Evolutionary conservation across 495 filamentous ascomycete species (phyloP).

Genomic region (Bombardia bombarda): DNA sequence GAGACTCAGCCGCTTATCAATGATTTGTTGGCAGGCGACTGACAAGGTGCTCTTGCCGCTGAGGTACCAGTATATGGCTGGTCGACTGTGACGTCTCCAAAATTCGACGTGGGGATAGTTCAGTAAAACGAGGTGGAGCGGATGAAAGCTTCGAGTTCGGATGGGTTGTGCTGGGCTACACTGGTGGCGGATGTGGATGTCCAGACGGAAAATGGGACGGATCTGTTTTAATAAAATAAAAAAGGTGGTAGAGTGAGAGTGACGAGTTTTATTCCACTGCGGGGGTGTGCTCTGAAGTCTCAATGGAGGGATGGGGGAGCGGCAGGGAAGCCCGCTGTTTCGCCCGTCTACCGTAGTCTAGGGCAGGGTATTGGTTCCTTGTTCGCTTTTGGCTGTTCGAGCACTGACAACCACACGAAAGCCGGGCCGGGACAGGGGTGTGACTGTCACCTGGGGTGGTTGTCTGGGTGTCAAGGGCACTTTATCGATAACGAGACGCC

Average conservation of each 20-base stretch:
- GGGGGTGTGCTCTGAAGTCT: slow-evolving; percentile 17
- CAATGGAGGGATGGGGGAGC: slow-evolving; percentile 16
- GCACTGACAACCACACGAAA: slow-evolving; percentile 5
- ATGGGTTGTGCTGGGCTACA: slow-evolving; percentile 4
- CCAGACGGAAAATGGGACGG: slow-evolving; percentile 13
- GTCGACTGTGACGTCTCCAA: background rate
- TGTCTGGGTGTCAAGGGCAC: background rate
- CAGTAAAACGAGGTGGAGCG: slow-evolving; percentile 2
- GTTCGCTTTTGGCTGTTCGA: background rate
- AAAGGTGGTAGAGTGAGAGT: slow-evolving; percentile 24
- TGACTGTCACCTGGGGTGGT: slow-evolving; percentile 2
- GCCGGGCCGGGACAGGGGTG: slow-evolving; percentile 9
- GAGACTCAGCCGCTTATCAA: slow-evolving; percentile 4
- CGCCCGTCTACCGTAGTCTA: slow-evolving; percentile 5
- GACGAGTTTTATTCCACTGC: slow-evolving; percentile 30
- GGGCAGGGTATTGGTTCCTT: background rate
- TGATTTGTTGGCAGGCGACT: too few relatives aligned
- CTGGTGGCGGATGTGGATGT: slow-evolving; percentile 13
- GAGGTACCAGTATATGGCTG: too few relatives aligned
- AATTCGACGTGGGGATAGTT: background rate
- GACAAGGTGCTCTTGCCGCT: too few relatives aligned
- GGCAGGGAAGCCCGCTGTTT: slow-evolving; percentile 18
- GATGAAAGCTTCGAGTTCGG: slow-evolving; percentile 1
- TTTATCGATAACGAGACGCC: slow-evolving; percentile 9
- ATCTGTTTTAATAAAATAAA: slow-evolving; percentile 17